Evolutionary conservation across 1,284 basidiomycete genomes (phyloP).

Genomic region (Porphyrellus sp.): DNA sequence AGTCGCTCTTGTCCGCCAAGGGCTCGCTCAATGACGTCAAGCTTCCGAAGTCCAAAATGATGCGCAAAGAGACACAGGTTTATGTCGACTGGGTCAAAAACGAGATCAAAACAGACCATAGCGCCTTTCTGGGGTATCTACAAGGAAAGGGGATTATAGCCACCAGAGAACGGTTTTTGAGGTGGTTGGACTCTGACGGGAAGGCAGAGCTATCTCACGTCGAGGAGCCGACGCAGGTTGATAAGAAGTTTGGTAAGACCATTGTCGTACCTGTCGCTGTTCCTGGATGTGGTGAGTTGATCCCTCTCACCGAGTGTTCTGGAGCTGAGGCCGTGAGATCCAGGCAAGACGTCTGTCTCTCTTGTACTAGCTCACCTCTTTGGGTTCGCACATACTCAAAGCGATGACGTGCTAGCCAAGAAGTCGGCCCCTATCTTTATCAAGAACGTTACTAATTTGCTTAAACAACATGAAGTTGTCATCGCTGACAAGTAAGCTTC

Average conservation of each 20-base stretch:
- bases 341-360: conserved; percentile 87
- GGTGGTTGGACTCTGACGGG: conserved; percentile 58
- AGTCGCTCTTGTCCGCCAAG: conserved; percentile 55
- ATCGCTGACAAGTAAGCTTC: conserved; percentile 80
- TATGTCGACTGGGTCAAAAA: conserved; percentile 71
- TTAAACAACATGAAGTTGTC: conserved; percentile 71
- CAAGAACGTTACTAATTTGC: conserved; percentile 64
- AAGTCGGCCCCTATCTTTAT: conserved; percentile 78
- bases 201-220: conserved; percentile 35
- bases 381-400: conserved; percentile 85
- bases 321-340: neutral
- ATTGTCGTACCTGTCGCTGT: conserved; percentile 88
- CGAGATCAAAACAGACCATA: conserved; percentile 63
- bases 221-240: conserved; percentile 21
- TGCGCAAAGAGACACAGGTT: conserved; percentile 59
- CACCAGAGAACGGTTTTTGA: conserved; percentile 77
- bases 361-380: conserved; percentile 80
- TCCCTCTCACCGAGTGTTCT: neutral
- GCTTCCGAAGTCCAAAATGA: conserved; percentile 62
- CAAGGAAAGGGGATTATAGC: conserved; percentile 83
- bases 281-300: conserved; percentile 80
- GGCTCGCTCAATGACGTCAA: conserved; percentile 31
- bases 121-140: conserved; percentile 62
- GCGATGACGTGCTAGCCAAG: conserved; percentile 84
- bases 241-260: conserved; percentile 63